phyloP scores from a whole-genome alignment of 495 filamentous ascomycete species.

The Umbilicaria muhlenbergii region DNA sequence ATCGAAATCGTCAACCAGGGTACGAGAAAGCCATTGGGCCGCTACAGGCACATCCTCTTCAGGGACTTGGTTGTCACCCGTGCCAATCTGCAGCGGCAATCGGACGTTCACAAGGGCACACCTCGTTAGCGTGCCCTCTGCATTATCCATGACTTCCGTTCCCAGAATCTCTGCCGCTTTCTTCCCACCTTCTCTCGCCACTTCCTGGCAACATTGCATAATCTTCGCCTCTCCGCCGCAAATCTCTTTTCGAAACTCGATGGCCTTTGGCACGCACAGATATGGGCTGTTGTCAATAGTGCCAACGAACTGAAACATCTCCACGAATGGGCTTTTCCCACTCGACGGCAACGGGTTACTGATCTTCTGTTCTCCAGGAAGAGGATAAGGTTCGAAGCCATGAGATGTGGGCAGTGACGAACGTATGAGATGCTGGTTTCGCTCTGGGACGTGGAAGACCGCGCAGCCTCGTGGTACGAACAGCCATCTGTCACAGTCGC shows the following conservation, averaged over 20 bases:
- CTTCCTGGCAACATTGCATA: slow-evolving; percentile 32
- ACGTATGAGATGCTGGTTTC: slow-evolving; percentile 60
- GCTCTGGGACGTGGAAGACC: slow-evolving; percentile 57
- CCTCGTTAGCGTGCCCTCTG: slow-evolving; percentile 23
- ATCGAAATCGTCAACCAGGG: slow-evolving; percentile 35
- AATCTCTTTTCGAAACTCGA: slow-evolving; percentile 48
- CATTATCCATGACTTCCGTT: slow-evolving; percentile 51
- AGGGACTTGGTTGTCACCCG: slow-evolving; percentile 7
- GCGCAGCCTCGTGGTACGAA: slow-evolving; percentile 69
- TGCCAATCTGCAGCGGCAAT: slow-evolving; percentile 43
- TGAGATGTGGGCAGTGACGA: slow-evolving; percentile 58
- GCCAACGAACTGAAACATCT: slow-evolving; percentile 62
- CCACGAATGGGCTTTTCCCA: slow-evolving; percentile 41
- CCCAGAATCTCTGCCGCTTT: slow-evolving; percentile 43
- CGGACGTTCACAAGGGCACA: slow-evolving; percentile 54
- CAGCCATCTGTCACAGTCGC: slow-evolving; percentile 45
- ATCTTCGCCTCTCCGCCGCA: slow-evolving; percentile 65
- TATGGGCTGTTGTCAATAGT: slow-evolving; percentile 60
- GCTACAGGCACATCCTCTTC: slow-evolving; percentile 21
- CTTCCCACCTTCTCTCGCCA: slow-evolving; percentile 46
- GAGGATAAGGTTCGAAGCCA: slow-evolving; percentile 30
- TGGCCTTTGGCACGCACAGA: slow-evolving; percentile 50
- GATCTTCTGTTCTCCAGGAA: slow-evolving; percentile 18
- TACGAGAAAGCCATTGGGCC: slow-evolving; percentile 39
- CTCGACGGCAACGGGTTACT: slow-evolving; percentile 32